A percentile compares a stretch with the other conserved stretches of the same genome.
phyloP scores from a whole-genome alignment of 305 asterid species.

The Vinca major region DNA sequence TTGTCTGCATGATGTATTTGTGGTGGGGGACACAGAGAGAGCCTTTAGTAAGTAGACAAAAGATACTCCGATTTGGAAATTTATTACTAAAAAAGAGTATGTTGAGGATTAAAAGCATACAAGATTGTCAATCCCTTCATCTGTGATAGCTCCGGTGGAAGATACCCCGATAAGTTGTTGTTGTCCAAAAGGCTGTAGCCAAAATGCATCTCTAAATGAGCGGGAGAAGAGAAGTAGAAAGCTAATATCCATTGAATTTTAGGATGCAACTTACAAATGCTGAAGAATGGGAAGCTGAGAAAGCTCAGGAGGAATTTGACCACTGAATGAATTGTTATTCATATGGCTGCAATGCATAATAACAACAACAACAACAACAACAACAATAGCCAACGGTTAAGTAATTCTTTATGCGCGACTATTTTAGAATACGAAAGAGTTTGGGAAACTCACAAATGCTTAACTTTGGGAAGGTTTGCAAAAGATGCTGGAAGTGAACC shows the following conservation, averaged over 20 bases:
- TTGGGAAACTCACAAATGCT: slow-evolving; percentile 35
- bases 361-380: neutral
- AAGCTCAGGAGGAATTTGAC: slow-evolving; percentile 54
- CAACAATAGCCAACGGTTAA: too few relatives aligned
- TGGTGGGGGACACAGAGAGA: neutral
- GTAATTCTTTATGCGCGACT: slow-evolving; percentile 7
- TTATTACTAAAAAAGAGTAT: neutral
- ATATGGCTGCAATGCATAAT: slow-evolving; percentile 43
- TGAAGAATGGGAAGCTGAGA: slow-evolving; percentile 33
- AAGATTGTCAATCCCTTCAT: slow-evolving; percentile 42
- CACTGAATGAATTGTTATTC: slow-evolving; percentile 49
- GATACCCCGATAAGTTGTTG: slow-evolving; percentile 52
- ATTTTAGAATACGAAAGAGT: neutral
- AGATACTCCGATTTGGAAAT: neutral
- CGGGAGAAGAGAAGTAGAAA: too few relatives aligned
- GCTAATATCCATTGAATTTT: neutral
- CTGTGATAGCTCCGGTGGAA: slow-evolving; percentile 47
- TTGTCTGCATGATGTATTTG: slow-evolving; percentile 34
- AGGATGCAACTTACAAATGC: slow-evolving; percentile 45
- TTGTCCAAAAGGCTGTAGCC: slow-evolving; percentile 54
- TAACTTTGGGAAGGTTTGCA: slow-evolving; percentile 35
- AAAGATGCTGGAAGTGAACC: slow-evolving; percentile 58
- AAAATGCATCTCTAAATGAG: neutral
- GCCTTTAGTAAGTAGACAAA: neutral
- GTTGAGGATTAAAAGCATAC: slow-evolving; percentile 21